phyloP scores from a whole-genome alignment of 306 rosid genomes.

The Betula pendula region DNA sequence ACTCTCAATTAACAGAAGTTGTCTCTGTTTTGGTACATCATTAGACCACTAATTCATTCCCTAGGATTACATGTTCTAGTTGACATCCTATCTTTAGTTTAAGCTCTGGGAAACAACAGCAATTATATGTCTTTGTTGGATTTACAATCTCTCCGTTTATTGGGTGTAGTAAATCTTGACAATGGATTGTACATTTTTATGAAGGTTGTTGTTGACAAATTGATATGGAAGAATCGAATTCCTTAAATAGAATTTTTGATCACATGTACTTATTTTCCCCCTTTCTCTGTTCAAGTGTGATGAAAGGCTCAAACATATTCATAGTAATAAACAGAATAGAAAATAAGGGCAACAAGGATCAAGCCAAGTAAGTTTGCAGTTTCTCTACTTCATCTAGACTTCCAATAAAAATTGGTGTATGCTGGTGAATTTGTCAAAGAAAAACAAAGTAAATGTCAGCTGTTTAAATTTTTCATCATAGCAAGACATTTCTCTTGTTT shows the following conservation, averaged over 20 bases:
- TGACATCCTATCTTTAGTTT: not conserved
- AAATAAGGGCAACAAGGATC: not conserved
- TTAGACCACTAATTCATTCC: conserved; percentile 10
- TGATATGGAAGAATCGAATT: not conserved
- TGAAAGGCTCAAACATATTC: conserved; percentile 12
- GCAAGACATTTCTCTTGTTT: not conserved
- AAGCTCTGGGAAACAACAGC: too few species aligned
- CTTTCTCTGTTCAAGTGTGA: not conserved
- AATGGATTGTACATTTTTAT: conserved; percentile 8
- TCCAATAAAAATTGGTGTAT: conserved; percentile 39
- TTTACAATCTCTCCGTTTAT: not conserved
- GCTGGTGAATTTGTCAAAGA: conserved; percentile 36
- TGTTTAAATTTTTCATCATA: too few species aligned
- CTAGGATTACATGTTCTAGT: not conserved
- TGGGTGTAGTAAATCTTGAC: conserved; percentile 4
- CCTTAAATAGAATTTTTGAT: not conserved
- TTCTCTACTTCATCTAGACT: conserved; percentile 42
- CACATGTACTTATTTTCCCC: not conserved
- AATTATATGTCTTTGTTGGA: not conserved
- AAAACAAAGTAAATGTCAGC: not conserved
- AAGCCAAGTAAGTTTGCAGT: conserved; percentile 33
- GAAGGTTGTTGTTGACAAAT: not conserved
- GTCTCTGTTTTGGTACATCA: not conserved
- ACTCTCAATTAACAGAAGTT: not conserved
- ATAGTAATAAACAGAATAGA: not conserved